phyloP scores from a whole-genome alignment of 106 monocot species.

The Allium sativum region DNA sequence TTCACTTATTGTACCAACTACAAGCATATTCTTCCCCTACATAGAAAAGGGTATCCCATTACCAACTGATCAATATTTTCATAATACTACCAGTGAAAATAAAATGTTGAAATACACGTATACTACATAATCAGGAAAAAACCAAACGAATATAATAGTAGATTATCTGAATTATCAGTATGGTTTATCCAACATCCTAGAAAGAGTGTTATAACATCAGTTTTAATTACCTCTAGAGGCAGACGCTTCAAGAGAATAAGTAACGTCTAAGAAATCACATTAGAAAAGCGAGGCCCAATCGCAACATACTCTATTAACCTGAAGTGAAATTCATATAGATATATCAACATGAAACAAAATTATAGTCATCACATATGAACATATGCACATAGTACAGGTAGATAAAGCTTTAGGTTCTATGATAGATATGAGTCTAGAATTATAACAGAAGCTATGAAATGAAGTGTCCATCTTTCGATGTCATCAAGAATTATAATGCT shows the following conservation, averaged over 20 bases:
- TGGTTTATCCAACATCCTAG: background rate
- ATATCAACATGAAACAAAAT: too few species aligned
- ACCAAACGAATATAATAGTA: too few species aligned
- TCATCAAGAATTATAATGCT: slow-evolving; percentile 96
- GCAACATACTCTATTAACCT: slow-evolving; percentile 90
- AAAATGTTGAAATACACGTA: too few species aligned
- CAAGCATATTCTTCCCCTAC: slow-evolving; percentile 88
- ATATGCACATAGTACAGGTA: too few species aligned
- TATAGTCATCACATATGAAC: background rate
- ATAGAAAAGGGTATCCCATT: too few species aligned
- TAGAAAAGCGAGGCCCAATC: slow-evolving; percentile 93
- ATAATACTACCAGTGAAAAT: too few species aligned
- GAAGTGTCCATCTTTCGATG: slow-evolving; percentile 68
- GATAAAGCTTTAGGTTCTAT: too few species aligned
- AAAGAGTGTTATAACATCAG: background rate
- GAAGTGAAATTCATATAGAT: slow-evolving; percentile 6
- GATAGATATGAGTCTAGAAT: too few species aligned
- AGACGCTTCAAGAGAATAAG: slow-evolving; percentile 70
- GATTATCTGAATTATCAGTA: background rate
- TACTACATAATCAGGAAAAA: too few species aligned
- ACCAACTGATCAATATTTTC: too few species aligned
- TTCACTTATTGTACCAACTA: slow-evolving; percentile 92
- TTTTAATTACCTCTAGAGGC: slow-evolving; percentile 64
- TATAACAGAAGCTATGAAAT: background rate
- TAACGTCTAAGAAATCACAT: slow-evolving; percentile 76